phyloP scores from a whole-genome alignment of 2,329 filamentous ascomycete genomes.

The Mycosphaerella sp. region DNA sequence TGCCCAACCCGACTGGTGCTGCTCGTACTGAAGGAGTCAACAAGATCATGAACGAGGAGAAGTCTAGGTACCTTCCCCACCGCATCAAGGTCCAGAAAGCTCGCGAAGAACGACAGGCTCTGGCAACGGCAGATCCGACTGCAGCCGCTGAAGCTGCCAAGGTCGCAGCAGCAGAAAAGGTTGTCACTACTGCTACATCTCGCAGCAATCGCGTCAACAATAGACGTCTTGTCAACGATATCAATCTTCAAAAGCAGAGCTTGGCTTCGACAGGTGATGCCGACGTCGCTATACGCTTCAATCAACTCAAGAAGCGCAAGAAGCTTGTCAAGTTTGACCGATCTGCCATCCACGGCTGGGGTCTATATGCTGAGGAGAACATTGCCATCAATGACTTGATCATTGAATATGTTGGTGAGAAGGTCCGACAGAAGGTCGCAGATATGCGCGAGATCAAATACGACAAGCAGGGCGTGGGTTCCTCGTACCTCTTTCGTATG shows the following conservation, averaged over 20 bases:
- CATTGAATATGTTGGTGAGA: conserved; percentile 98
- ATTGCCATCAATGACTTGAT: conserved; percentile 99
- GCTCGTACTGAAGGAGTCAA: conserved; percentile 90
- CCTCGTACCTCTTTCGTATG: conserved; percentile 95
- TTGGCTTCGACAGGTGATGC: conserved; percentile 61
- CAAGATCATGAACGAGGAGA: conserved; percentile 94
- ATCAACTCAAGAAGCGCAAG: conserved; percentile 98
- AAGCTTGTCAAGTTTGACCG: conserved; percentile 97
- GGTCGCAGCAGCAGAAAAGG: conserved; percentile 64
- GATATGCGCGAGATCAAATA: conserved; percentile 90
- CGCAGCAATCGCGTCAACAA: conserved; percentile 94
- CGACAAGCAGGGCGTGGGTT: conserved; percentile 92
- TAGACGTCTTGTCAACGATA: conserved; percentile 84
- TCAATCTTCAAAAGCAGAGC: conserved; percentile 86
- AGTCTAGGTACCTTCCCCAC: conserved; percentile 96
- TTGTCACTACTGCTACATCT: conserved; percentile 80
- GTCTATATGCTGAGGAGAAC: conserved; percentile 93
- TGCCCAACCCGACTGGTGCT: conserved; percentile 75
- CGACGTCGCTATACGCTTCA: conserved; percentile 91
- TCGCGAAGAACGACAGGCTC: conserved; percentile 83
- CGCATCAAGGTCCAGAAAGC: conserved; percentile 93
- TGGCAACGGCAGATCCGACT: conserved; percentile 57
- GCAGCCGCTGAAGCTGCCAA: conserved; percentile 59
- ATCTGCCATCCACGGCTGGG: conserved; percentile 98
- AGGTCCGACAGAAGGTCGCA: conserved; percentile 94